phyloP scores from a whole-genome alignment of 2,329 filamentous ascomycete genomes.

The Pseudocercospora crystallina region DNA sequence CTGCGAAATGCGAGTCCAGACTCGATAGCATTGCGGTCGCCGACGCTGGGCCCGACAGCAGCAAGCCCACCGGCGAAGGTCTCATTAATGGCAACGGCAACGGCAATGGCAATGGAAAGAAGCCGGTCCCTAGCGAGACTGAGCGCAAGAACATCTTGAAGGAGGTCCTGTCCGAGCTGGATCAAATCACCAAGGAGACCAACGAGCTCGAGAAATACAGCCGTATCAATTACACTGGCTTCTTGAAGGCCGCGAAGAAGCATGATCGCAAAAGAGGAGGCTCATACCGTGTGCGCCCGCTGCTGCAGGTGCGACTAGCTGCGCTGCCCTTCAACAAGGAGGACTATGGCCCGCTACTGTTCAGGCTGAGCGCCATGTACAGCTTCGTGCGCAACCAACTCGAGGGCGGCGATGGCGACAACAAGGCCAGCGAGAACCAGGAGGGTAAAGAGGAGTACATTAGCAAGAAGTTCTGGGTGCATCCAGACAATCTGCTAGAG shows the following conservation, averaged over 20 bases:
- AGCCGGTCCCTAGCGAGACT: conserved; percentile 38
- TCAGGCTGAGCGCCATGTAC: conserved; percentile 90
- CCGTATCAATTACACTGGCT: conserved; percentile 94
- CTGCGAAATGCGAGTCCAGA: conserved; percentile 65
- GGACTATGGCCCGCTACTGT: conserved; percentile 85
- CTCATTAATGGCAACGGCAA: conserved; percentile 16
- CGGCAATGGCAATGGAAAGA: conserved; percentile 33
- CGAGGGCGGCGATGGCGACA: conserved; percentile 50
- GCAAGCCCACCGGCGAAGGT: conserved; percentile 15
- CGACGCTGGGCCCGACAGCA: conserved; percentile 37
- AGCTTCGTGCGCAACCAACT: conserved; percentile 86
- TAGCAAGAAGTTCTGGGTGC: conserved; percentile 71
- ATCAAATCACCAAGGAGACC: conserved; percentile 83
- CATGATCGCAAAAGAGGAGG: conserved; percentile 90
- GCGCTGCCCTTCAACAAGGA: conserved; percentile 93
- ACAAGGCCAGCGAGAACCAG: conserved; percentile 21
- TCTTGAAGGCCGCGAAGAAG: conserved; percentile 98
- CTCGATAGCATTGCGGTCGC: conserved; percentile 56
- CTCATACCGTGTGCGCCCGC: conserved; percentile 82
- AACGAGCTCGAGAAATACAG: conserved; percentile 94
- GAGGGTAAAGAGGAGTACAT: conserved; percentile 32
- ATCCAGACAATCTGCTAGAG: conserved; percentile 91
- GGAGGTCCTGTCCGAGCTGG: conserved; percentile 75
- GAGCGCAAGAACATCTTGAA: conserved; percentile 58
- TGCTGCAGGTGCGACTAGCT: conserved; percentile 87